A percentile compares a stretch with the other conserved stretches of the same genome.
Conservation (phyloP, 768 basidiomycete species). For the Daedaleopsis sinensis region DNA sequence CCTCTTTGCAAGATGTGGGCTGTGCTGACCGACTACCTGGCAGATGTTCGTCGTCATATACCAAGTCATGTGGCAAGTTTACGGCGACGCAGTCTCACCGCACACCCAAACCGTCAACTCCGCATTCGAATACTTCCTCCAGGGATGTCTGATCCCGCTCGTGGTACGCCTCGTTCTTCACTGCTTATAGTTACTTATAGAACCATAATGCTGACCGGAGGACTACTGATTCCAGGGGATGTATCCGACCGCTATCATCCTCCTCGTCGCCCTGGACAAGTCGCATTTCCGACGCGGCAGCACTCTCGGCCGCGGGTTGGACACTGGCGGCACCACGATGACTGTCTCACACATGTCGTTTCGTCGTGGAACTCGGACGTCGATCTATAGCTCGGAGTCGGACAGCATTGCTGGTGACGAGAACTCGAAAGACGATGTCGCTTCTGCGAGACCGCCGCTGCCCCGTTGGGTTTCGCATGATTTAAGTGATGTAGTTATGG, state of each 20-base stretch:
- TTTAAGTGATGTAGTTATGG: no score
- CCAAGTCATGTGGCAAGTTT: not conserved
- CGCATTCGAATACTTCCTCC: constrained; percentile 1
- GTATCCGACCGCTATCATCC: constrained; percentile 1
- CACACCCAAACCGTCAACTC: not conserved
- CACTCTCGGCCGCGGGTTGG: not conserved
- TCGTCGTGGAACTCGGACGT: not conserved
- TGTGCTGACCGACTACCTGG: not conserved
- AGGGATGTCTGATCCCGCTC: constrained; percentile 1
- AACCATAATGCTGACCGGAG: not conserved
- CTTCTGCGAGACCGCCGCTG: no score
- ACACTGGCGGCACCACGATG: no score
- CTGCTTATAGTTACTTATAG: not conserved
- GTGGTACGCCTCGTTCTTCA: not conserved
- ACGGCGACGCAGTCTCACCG: not conserved
- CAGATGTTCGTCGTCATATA: not conserved
- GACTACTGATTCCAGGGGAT: not conserved
- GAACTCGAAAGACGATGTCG: no score
- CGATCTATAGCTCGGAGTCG: no score
- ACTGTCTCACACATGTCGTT: not conserved
- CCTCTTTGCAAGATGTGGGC: not conserved
- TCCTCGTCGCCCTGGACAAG: constrained; percentile 3
- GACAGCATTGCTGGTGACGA: no score
- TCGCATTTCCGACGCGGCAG: not conserved
- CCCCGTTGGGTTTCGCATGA: no score